phyloP scores from a whole-genome alignment of 2,329 filamentous ascomycete genomes.

The Leptographium flavum region DNA sequence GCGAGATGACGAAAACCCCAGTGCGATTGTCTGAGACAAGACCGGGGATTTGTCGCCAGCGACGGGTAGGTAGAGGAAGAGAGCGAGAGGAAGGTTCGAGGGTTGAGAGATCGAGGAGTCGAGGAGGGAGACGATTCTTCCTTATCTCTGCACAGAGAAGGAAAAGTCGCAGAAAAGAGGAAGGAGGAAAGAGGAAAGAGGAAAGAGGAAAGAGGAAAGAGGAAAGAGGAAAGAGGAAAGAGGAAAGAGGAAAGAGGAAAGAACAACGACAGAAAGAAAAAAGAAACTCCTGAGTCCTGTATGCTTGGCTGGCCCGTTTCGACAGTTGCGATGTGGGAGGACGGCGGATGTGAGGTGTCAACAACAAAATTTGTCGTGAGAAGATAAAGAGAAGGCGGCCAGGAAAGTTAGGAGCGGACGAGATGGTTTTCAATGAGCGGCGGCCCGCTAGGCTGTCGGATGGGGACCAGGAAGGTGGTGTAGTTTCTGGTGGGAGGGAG shows the following conservation, averaged over 20 bases:
- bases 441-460: constrained; percentile 1
- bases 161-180: no score
- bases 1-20: constrained; percentile 6
- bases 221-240: not conserved
- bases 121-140: not conserved
- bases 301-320: constrained; percentile 1
- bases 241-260: not conserved
- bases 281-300: constrained; percentile 1
- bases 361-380: constrained; percentile 5
- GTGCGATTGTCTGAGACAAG: constrained; percentile 14
- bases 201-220: not conserved
- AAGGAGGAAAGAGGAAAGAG: not conserved
- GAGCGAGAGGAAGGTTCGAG: not conserved
- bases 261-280: not conserved
- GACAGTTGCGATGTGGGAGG: constrained; percentile 3
- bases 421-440: constrained; percentile 9
- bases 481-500: constrained; percentile 3
- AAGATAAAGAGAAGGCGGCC: not conserved
- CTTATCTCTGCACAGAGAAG: no score
- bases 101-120: not conserved
- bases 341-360: not conserved
- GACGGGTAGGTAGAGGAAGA: constrained; percentile 1
- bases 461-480: not conserved
- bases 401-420: constrained; percentile 2
- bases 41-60: constrained; percentile 10